Base-by-base conservation (phyloP, 2,329 filamentous ascomycete species). In the Fusarium tjaetaba region DNA sequence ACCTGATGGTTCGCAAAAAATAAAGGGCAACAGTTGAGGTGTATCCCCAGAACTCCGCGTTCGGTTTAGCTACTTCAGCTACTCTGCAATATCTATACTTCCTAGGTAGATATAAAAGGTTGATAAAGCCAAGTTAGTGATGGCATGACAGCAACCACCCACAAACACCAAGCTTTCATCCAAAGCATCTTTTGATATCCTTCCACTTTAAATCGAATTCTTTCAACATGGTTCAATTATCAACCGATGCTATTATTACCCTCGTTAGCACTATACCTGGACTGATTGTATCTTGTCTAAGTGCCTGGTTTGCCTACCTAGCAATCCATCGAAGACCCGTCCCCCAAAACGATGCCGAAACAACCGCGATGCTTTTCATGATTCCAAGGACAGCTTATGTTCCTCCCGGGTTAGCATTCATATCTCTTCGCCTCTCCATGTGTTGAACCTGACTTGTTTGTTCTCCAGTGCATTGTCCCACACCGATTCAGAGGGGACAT, bases 371-470 rank as follows among this genome's bases (percentile, higher is more conserved):
- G 24, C 14, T 38, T 22, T 13, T 53, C 2, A 39, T 53, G 18
- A 22, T 53, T 1, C 14, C 51, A 53, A 22, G 7, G 32, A 1
- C 20, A 22, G 10, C 2, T 16, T 2, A 0, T 22, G 2, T 16
- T 2, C 20, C 20, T 11, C 2, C 51, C 0, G 39, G 18, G 51
- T 53, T 16, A 10, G 51, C 14, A 5, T 10, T 13, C 0, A 1
- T 1, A 10, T 38, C 0, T 9, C 2, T n/a, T n/a, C n/a, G n/a
- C n/a, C n/a, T n/a, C n/a, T n/a, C 0, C 0, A 26, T 26, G 18
- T 16, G 32, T 22, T 53, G 4, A 16, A n/a, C 10, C 49, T 53
- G 24, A 53, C 18, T 16, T 22, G 24, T 4, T 13, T 53, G 20
- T 14, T 24, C 14, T 16, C 9, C 20, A 53, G 51, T n/a, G 4